Evolutionary conservation across 768 basidiomycete genomes (phyloP), one percentile per base, ranked within the genome.

Genomic region (Leucosporidium creatinivorum): DNA sequence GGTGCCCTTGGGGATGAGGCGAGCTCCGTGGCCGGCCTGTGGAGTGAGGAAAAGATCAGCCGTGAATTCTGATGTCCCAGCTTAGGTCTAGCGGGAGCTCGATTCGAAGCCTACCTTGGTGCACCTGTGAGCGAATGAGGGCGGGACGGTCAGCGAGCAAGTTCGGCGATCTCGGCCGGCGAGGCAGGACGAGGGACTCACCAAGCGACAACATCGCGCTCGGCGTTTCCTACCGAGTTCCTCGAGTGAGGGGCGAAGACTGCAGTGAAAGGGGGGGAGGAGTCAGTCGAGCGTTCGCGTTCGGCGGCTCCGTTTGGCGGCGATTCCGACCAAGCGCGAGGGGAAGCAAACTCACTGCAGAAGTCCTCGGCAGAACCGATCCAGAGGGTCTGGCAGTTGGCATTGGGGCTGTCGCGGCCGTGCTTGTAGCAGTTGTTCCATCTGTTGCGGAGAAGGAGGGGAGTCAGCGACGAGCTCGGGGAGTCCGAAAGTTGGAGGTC

Each of bases 131-230:
- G 33, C 33, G 39, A 44, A 44, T 2, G 39, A 44, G 8, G 39
- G 10, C 8, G 15, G 2, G 39, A 10, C 8, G 13, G 39, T 44
- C 39, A 44, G 39, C 6, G 39, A 44, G 39, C 39, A 2, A 44
- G 39, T 17, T 44, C 39, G 39, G 39, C 39, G 39, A n/a, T 12
- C 15, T 44, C 39, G 39, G 39, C 8, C 15, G 15, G 15, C 8
- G 39, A 33, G 33, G 33, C 33, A 33, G 33, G 33, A 44, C 8
- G 39, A 10, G 39, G 39, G 3, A 44, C 39, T 44, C 89, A 92
- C 83, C 84, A 92, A 1, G 88, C 85, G 15, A 91, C 86, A 67
- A 81, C 80, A 58, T 82, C 78, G 50, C 79, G n/a, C 36, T 59
- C 58, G 8, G 58, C 58, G 15, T 17, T 21, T 8, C 58, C 58